These are phyloP conservation scores for Schizonepeta tenuifolia DNA, from an alignment of 257 asterid genomes.

Conservation along the genomic window DNA sequence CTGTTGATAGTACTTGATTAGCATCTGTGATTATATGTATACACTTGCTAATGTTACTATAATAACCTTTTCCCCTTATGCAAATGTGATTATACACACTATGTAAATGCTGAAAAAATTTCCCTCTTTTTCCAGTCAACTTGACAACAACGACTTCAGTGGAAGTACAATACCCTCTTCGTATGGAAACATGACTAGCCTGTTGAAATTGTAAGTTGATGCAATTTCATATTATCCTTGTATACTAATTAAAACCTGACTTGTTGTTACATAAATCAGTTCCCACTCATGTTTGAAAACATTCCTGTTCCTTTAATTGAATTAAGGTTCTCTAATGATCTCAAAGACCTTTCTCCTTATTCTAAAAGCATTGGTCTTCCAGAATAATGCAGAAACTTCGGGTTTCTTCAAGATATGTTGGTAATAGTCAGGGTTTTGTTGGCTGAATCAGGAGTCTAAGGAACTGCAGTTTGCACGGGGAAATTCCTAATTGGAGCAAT, in stretches of 20 bases:
- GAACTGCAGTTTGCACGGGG: slow-evolving; percentile 85
- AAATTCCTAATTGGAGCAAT: slow-evolving; percentile 73
- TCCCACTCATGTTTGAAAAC: neutral
- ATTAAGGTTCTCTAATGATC: neutral
- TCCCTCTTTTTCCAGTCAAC: slow-evolving; percentile 60
- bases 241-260: neutral
- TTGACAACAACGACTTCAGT: slow-evolving; percentile 74
- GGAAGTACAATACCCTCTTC: slow-evolving; percentile 72
- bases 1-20: neutral
- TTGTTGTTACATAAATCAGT: neutral
- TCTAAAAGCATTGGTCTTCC: slow-evolving; percentile 13
- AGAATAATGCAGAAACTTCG: slow-evolving; percentile 3
- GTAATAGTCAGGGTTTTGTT: slow-evolving; percentile 36
- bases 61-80: neutral
- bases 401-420: slow-evolving; percentile 27
- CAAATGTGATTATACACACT: neutral
- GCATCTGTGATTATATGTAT: neutral
- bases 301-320: neutral
- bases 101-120: neutral
- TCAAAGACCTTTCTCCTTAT: slow-evolving; percentile 15
- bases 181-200: slow-evolving; percentile 66
- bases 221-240: slow-evolving; percentile 7
- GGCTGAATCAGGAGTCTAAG: slow-evolving; percentile 80
- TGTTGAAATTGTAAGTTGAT: slow-evolving; percentile 74
- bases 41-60: neutral